Conservation (phyloP, 2,329 filamentous ascomycete species). For the Pleomassaria siparia region DNA sequence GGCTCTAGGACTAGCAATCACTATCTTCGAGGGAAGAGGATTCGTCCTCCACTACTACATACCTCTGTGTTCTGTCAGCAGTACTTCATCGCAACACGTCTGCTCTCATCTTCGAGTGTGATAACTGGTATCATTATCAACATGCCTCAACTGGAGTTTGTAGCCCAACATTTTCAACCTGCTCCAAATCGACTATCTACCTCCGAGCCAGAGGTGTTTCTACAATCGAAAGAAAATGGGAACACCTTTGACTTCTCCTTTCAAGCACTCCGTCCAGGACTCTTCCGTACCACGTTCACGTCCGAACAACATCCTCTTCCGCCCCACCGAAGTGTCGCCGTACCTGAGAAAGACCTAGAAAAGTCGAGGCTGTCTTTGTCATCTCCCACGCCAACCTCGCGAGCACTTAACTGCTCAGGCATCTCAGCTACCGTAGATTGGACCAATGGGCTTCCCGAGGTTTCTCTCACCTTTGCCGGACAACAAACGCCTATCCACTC, state of each 20-base stretch:
- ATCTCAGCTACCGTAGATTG: conserved; percentile 62
- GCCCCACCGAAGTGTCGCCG: conserved; percentile 62
- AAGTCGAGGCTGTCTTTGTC: conserved; percentile 30
- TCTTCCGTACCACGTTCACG: conserved; percentile 70
- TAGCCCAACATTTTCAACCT: conserved; percentile 42
- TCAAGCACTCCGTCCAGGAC: conserved; percentile 61
- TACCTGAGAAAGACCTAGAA: conserved; percentile 45
- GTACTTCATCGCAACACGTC: too few species aligned
- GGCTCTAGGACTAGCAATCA: too few species aligned
- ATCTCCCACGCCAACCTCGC: conserved; percentile 36
- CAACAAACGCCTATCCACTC: conserved; percentile 58
- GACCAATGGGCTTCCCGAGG: conserved; percentile 55
- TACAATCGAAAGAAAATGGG: conserved; percentile 47
- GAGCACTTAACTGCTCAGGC: conserved; percentile 51
- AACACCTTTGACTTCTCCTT: conserved; percentile 61
- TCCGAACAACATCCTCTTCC: conserved; percentile 64
- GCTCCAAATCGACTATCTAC: conserved; percentile 24
- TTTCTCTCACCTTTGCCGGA: conserved; percentile 58
- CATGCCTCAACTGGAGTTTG: conserved; percentile 55
- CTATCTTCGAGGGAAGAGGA: too few species aligned
- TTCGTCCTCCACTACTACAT: too few species aligned
- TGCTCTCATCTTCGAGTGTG: too few species aligned
- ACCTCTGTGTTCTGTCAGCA: too few species aligned
- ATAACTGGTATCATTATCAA: conserved; percentile 18
- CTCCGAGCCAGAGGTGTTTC: conserved; percentile 36